Conservation (phyloP, 2,329 filamentous ascomycete genomes). For the Plenodomus biglobosus region DNA sequence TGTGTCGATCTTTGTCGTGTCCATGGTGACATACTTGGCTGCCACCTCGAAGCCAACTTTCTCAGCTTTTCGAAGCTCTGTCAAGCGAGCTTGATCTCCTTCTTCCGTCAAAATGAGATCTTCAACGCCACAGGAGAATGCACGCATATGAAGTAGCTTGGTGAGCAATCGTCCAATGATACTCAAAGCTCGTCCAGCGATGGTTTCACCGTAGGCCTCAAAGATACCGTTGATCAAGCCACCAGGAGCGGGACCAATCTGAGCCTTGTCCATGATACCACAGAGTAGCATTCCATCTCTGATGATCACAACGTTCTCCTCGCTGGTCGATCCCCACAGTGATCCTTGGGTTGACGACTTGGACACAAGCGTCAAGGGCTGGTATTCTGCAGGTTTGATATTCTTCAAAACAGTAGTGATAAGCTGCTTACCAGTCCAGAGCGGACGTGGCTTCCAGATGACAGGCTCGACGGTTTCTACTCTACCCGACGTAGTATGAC, state of each 20-base stretch:
- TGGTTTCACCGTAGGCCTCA: constrained; percentile 85
- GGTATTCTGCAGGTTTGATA: constrained; percentile 75
- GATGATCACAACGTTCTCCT: constrained; percentile 81
- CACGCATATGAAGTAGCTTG: constrained; percentile 86
- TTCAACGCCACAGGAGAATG: constrained; percentile 96
- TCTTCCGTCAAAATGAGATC: constrained; percentile 82
- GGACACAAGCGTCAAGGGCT: constrained; percentile 75
- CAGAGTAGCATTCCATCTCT: constrained; percentile 83
- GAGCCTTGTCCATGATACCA: constrained; percentile 93
- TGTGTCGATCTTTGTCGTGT: constrained; percentile 62
- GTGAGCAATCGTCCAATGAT: constrained; percentile 87
- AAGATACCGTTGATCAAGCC: constrained; percentile 91
- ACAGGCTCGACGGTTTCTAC: constrained; percentile 81
- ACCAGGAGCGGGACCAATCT: constrained; percentile 83
- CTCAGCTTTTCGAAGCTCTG: constrained; percentile 68
- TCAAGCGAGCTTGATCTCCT: constrained; percentile 71
- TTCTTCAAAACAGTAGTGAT: constrained; percentile 93
- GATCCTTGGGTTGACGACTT: constrained; percentile 77
- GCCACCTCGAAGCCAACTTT: constrained; percentile 76
- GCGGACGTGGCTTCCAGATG: constrained; percentile 73
- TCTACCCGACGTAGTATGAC: constrained; percentile 79
- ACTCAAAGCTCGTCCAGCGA: constrained; percentile 85
- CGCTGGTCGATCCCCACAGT: constrained; percentile 72
- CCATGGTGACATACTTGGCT: constrained; percentile 82
- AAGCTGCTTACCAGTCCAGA: constrained; percentile 97